Percentiles rank a stretch among this genome's conserved stretches.
Evolutionary conservation across 2,329 filamentous ascomycete species (phyloP).

Genomic region (Mycogone perniciosa): DNA sequence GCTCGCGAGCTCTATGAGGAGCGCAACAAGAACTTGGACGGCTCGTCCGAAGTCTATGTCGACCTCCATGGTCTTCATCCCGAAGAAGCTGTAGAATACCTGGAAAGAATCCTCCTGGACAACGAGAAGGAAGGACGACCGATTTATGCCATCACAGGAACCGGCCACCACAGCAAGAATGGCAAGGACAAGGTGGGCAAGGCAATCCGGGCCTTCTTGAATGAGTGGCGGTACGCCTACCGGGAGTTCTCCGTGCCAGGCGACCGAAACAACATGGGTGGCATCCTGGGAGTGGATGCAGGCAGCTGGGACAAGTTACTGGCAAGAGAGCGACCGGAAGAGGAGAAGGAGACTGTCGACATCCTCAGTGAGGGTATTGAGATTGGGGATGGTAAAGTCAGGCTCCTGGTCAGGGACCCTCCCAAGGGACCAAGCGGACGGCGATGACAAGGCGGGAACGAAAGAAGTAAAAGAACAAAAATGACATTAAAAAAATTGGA

Average conservation of each 20-base stretch:
- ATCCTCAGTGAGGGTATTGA: slow-evolving; percentile 60
- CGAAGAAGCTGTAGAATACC: slow-evolving; percentile 91
- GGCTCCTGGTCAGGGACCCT: slow-evolving; percentile 56
- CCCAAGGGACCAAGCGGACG: slow-evolving; percentile 50
- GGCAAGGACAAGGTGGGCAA: slow-evolving; percentile 98
- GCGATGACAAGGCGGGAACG: slow-evolving; percentile 30
- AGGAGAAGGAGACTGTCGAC: slow-evolving; percentile 43
- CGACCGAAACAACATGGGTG: slow-evolving; percentile 77
- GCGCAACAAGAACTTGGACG: slow-evolving; percentile 64
- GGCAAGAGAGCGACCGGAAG: slow-evolving; percentile 39
- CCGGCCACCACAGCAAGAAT: slow-evolving; percentile 95
- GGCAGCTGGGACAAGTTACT: slow-evolving; percentile 61
- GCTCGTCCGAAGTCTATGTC: slow-evolving; percentile 73
- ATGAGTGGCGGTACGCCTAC: slow-evolving; percentile 93
- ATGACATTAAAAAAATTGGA: slow-evolving; percentile 7
- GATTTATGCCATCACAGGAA: slow-evolving; percentile 93
- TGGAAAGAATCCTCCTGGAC: slow-evolving; percentile 80
- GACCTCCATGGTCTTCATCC: slow-evolving; percentile 98
- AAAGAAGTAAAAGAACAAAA: slow-evolving; percentile 26
- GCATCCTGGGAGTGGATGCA: slow-evolving; percentile 63
- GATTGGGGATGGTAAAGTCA: slow-evolving; percentile 61
- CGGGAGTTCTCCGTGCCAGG: slow-evolving; percentile 94
- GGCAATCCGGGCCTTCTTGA: slow-evolving; percentile 81
- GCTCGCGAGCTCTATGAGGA: slow-evolving; percentile 89
- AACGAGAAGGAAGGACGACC: slow-evolving; percentile 68